These are phyloP conservation scores for Phytophthora melonis DNA, from an alignment of 352 stramenopile species.

Conservation along the genomic window DNA sequence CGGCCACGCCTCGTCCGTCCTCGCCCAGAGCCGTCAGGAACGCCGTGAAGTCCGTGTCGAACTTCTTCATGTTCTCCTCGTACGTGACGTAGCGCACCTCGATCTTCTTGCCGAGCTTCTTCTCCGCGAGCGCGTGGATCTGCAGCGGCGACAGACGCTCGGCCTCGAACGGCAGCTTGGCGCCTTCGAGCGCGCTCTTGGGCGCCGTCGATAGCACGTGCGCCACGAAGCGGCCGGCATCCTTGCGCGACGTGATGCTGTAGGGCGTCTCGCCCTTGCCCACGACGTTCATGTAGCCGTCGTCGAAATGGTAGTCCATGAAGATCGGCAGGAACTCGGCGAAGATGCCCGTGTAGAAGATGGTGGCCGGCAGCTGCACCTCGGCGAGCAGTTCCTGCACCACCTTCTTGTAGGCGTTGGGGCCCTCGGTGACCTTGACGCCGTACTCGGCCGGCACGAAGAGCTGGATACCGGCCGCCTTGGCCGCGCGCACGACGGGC, in stretches of 20 bases:
- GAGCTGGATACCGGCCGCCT: conserved; percentile 37
- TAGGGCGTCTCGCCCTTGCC: conserved; percentile 28
- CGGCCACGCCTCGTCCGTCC: conserved; percentile 29
- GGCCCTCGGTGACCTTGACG: conserved; percentile 13
- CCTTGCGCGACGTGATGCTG: neutral
- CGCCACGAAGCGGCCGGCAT: conserved; percentile 28
- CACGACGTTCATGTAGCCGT: conserved; percentile 33
- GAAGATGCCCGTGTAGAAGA: conserved; percentile 37
- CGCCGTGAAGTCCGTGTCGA: conserved; percentile 30
- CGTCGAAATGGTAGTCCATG: conserved; percentile 21
- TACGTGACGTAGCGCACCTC: conserved; percentile 26
- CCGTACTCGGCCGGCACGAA: conserved; percentile 38
- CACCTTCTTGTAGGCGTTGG: conserved; percentile 26
- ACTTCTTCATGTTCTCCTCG: conserved; percentile 36
- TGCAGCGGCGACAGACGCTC: conserved; percentile 32
- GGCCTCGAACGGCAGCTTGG: conserved; percentile 27
- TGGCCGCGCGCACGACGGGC: conserved; percentile 19
- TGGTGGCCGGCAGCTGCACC: conserved; percentile 14
- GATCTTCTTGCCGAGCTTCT: conserved; percentile 42
- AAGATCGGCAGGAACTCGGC: conserved; percentile 20
- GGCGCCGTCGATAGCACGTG: conserved; percentile 22
- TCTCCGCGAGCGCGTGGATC: conserved; percentile 24
- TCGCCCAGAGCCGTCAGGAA: conserved; percentile 32
- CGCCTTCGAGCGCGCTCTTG: conserved; percentile 24
- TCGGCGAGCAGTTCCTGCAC: conserved; percentile 26